Conservation (phyloP, 2,329 filamentous ascomycete species). For the Claviceps sp. region DNA sequence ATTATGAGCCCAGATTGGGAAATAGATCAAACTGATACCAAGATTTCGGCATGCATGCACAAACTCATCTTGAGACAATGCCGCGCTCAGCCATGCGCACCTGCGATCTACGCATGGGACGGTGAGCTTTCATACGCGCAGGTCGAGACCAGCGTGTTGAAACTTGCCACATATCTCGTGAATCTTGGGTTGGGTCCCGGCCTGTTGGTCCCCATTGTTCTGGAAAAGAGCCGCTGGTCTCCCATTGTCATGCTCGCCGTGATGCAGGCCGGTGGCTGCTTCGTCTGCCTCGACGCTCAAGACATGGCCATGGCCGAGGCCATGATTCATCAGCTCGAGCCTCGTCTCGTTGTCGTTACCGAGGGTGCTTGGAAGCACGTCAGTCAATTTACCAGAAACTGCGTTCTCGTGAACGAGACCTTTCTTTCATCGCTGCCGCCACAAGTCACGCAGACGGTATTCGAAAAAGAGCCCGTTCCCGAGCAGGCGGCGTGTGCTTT, state of each 20-base stretch:
- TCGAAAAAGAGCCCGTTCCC: conserved; percentile 21
- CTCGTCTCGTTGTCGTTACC: conserved; percentile 30
- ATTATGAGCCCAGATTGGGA: conserved; percentile 39
- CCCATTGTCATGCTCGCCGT: conserved; percentile 58
- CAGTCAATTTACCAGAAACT: conserved; percentile 24
- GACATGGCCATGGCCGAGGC: conserved; percentile 27
- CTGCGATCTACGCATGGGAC: conserved; percentile 31
- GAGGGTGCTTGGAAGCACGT: conserved; percentile 27
- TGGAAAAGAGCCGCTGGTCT: conserved; percentile 56
- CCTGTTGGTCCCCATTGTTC: conserved; percentile 48
- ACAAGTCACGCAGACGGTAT: conserved; percentile 13
- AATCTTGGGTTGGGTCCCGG: conserved; percentile 36
- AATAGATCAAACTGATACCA: conserved; percentile 22
- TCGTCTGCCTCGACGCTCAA: conserved; percentile 35
- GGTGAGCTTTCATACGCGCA: conserved; percentile 29
- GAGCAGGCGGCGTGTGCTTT: conserved; percentile 46
- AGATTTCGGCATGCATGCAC: conserved; percentile 29
- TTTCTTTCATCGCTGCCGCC: conserved; percentile 23
- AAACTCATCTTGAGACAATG: conserved; percentile 30
- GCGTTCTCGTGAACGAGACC: conserved; percentile 28
- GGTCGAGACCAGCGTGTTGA: conserved; percentile 23
- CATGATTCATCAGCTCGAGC: conserved; percentile 29
- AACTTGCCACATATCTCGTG: conserved; percentile 31
- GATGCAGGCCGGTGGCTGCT: conserved; percentile 43
- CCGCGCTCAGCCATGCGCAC: conserved; percentile 22